These are phyloP conservation scores for Barnettozyma vustinii DNA, from an alignment of 805 yeast species.

Conservation along the genomic window DNA sequence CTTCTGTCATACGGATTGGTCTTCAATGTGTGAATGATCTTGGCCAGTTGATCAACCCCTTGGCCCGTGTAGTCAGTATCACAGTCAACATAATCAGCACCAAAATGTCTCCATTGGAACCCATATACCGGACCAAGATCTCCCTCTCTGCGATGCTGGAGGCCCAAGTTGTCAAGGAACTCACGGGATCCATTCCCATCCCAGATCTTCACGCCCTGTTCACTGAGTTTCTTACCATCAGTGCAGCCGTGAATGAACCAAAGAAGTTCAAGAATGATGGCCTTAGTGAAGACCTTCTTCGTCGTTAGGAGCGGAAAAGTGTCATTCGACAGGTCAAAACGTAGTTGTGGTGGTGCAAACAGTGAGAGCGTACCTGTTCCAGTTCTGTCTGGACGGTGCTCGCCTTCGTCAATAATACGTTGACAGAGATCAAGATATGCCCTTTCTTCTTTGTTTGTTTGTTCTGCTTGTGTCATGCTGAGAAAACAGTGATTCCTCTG, in stretches of 20 bases:
- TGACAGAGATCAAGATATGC: constrained; percentile 81
- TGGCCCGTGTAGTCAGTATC: constrained; percentile 81
- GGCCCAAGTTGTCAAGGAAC: constrained; percentile 78
- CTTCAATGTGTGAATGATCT: constrained; percentile 72
- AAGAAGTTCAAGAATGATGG: constrained; percentile 79
- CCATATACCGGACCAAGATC: constrained; percentile 99
- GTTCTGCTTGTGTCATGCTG: constrained; percentile 11
- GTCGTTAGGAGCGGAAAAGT: constrained; percentile 88
- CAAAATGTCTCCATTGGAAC: constrained; percentile 99
- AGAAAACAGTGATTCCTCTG: neutral
- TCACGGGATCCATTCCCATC: constrained; percentile 97
- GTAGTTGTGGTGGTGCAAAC: constrained; percentile 93
- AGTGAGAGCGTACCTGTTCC: constrained; percentile 92
- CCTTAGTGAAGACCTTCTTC: constrained; percentile 84
- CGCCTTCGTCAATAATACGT: constrained; percentile 78
- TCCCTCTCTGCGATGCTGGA: constrained; percentile 77
- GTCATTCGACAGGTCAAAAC: constrained; percentile 71
- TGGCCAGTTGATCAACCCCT: constrained; percentile 86
- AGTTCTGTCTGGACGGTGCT: constrained; percentile 89
- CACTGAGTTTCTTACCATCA: constrained; percentile 72
- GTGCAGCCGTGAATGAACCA: constrained; percentile 94
- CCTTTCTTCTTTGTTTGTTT: constrained; percentile 53
- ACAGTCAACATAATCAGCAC: constrained; percentile 85
- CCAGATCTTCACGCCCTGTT: constrained; percentile 94
- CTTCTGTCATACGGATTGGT: constrained; percentile 92